These are phyloP conservation scores for Dittrichia graveolens DNA, from an alignment of 129 eudicot species.

Conservation along the genomic window DNA sequence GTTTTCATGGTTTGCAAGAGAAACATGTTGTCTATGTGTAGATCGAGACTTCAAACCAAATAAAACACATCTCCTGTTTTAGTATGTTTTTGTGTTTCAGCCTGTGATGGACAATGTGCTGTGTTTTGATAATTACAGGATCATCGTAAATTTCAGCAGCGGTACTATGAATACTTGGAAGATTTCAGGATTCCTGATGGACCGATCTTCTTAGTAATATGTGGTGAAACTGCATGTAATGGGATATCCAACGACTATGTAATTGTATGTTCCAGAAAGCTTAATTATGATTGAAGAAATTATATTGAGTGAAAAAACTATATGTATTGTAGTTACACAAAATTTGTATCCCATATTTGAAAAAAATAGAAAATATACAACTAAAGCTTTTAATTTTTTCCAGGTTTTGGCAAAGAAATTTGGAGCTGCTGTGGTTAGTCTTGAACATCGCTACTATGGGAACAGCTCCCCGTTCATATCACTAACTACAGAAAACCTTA, in stretches of 20 bases:
- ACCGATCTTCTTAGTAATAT: conserved; percentile 78
- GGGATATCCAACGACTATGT: conserved; percentile 90
- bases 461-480: conserved; percentile 76
- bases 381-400: conserved; percentile 22
- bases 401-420: conserved; percentile 94
- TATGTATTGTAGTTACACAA: not conserved
- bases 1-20: not conserved
- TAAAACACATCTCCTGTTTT: not conserved
- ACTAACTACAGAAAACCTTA: conserved; percentile 69
- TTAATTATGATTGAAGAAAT: not conserved
- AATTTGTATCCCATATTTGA: not conserved
- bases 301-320: not conserved
- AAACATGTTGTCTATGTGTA: not conserved
- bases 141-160: conserved; percentile 74
- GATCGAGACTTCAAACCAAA: not conserved
- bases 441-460: conserved; percentile 96
- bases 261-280: conserved; percentile 46
- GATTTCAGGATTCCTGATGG: conserved; percentile 77
- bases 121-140: conserved; percentile 54
- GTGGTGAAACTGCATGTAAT: conserved; percentile 87
- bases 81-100: not conserved
- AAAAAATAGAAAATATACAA: not conserved
- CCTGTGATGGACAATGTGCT: not conserved
- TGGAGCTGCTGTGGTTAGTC: conserved; percentile 93
- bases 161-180: conserved; percentile 80